A percentile compares a stretch with the other conserved stretches of the same genome.
Evolutionary conservation across 257 asterid genomes (phyloP).

Genomic region (Solanum appendiculatum): DNA sequence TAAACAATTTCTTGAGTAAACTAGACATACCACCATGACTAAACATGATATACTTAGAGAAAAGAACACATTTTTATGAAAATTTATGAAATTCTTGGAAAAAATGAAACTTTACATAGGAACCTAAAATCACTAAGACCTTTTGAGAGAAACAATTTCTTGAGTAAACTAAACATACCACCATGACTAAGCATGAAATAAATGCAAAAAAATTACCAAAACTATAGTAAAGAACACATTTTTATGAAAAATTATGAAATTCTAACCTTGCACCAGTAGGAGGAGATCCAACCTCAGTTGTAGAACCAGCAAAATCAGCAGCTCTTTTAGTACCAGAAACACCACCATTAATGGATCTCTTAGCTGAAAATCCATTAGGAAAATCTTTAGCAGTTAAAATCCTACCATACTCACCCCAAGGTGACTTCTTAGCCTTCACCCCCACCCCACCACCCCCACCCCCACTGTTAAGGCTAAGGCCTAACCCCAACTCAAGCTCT

Average conservation of each 20-base stretch:
- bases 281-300: slow-evolving; percentile 28
- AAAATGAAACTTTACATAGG: background rate
- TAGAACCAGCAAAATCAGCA: slow-evolving; percentile 19
- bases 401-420: slow-evolving; percentile 39
- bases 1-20: background rate
- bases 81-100: background rate
- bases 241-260: background rate
- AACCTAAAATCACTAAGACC: background rate
- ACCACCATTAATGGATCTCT: slow-evolving; percentile 27
- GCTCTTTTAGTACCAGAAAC: slow-evolving; percentile 31
- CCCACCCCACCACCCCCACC: background rate
- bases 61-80: background rate
- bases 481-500: slow-evolving; percentile 50
- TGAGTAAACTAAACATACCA: background rate
- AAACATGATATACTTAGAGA: background rate
- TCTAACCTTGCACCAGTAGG: slow-evolving; percentile 50
- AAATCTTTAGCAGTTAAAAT: slow-evolving; percentile 67
- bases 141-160: background rate
- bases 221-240: background rate
- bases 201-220: background rate
- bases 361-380: slow-evolving; percentile 36
- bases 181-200: background rate
- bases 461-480: slow-evolving; percentile 31
- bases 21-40: background rate
- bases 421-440: slow-evolving; percentile 15